Percentiles rank a stretch among this genome's conserved stretches.
These are phyloP conservation scores for Begonia masoniana DNA, from an alignment of 306 rosid species.

Conservation along the genomic window DNA sequence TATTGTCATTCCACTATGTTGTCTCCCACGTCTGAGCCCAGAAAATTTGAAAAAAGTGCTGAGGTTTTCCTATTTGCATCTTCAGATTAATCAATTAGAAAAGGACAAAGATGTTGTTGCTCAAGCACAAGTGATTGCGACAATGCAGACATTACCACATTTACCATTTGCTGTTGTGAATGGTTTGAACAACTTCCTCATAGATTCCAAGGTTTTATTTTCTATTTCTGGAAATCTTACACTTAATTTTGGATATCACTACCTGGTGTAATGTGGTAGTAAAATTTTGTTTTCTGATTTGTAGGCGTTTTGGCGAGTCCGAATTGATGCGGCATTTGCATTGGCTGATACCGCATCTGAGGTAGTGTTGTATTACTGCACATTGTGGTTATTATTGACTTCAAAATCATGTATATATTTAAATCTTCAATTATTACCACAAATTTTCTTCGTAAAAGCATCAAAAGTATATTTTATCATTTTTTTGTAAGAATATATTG, in stretches of 20 bases:
- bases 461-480: too few relatives aligned
- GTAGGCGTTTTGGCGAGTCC: constrained; percentile 90
- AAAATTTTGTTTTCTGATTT: constrained; percentile 19
- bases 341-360: constrained; percentile 86
- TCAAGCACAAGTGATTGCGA: constrained; percentile 86
- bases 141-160: constrained; percentile 64
- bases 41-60: too few relatives aligned
- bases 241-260: constrained; percentile 2
- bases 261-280: constrained; percentile 8
- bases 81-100: constrained; percentile 93
- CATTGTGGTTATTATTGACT: too few relatives aligned
- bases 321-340: constrained; percentile 92
- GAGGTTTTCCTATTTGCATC: constrained; percentile 8
- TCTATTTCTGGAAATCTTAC: background rate
- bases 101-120: constrained; percentile 96
- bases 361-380: constrained; percentile 28
- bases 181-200: constrained; percentile 76
- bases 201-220: constrained; percentile 66
- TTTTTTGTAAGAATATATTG: too few relatives aligned
- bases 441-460: too few relatives aligned
- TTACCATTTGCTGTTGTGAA: constrained; percentile 74
- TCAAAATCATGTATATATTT: too few relatives aligned
- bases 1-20: too few relatives aligned
- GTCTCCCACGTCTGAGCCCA: too few relatives aligned
- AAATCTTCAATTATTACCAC: too few relatives aligned